Conservation (phyloP, 345 rosid species). For the Pelargonium nanum region DNA sequence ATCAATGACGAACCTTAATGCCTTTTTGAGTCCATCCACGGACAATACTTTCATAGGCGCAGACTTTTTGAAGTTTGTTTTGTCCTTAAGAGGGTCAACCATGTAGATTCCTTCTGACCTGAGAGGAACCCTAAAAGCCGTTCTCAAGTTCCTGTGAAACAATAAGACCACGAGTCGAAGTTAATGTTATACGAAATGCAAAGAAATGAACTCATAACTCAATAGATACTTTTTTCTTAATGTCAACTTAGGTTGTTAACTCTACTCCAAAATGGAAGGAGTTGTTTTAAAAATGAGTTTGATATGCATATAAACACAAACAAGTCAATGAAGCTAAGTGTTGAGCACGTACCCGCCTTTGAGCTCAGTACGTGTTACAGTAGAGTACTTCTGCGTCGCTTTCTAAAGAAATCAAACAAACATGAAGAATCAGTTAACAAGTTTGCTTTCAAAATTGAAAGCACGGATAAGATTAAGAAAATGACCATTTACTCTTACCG, state of each 20-base stretch:
- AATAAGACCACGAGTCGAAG: neutral
- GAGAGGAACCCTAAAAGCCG: slow-evolving; percentile 42
- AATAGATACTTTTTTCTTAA: no score
- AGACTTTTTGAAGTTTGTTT: slow-evolving; percentile 30
- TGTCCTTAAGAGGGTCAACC: slow-evolving; percentile 47
- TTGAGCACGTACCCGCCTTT: slow-evolving; percentile 74
- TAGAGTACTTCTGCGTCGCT: slow-evolving; percentile 46
- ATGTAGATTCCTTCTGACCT: slow-evolving; percentile 54
- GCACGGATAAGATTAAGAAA: slow-evolving; percentile 15
- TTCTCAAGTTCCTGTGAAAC: slow-evolving; percentile 52
- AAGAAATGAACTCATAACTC: no score
- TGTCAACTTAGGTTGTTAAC: no score
- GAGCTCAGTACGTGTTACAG: slow-evolving; percentile 49
- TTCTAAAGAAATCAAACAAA: slow-evolving; percentile 34
- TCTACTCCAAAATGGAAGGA: no score
- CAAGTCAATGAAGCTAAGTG: slow-evolving; percentile 7
- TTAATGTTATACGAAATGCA: neutral
- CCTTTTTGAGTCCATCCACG: slow-evolving; percentile 69
- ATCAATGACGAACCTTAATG: slow-evolving; percentile 44
- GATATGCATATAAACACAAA: neutral
- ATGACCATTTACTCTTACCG: slow-evolving; percentile 28
- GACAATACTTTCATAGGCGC: slow-evolving; percentile 50
- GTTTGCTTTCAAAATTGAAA: slow-evolving; percentile 6
- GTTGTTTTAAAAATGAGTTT: no score
- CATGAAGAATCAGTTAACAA: neutral